phyloP scores from a whole-genome alignment of 495 filamentous ascomycete genomes.

The Venustampulla echinocandica region DNA sequence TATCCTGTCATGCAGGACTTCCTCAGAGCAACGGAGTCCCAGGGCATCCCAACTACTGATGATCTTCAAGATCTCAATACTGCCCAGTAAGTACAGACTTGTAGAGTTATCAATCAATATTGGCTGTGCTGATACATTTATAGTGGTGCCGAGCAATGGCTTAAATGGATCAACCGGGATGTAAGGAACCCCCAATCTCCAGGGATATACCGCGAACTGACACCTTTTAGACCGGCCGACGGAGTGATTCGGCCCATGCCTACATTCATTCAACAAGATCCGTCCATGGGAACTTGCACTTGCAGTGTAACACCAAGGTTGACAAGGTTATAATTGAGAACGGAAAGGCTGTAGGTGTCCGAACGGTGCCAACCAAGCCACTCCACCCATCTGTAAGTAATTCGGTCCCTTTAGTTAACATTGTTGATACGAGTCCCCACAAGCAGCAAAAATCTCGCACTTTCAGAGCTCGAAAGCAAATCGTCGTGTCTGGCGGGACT shows the following conservation, averaged over 20 bases:
- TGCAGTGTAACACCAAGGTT: constrained; percentile 74
- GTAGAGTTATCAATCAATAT: constrained; percentile 10
- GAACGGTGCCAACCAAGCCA: constrained; percentile 46
- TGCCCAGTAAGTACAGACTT: constrained; percentile 38
- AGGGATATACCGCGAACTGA: constrained; percentile 5
- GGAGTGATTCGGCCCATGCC: constrained; percentile 67
- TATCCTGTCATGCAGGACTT: constrained; percentile 73
- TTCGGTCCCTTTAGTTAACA: constrained; percentile 19
- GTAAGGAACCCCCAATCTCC: constrained; percentile 28
- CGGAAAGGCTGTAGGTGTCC: constrained; percentile 54
- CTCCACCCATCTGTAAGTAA: constrained; percentile 32
- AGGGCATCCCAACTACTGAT: constrained; percentile 64
- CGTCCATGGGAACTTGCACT: constrained; percentile 60
- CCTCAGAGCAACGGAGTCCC: constrained; percentile 66
- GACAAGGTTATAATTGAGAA: constrained; percentile 72
- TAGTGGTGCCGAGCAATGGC: constrained; percentile 44
- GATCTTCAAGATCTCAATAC: constrained; percentile 62
- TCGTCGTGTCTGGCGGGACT: constrained; percentile 73
- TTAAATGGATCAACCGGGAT: constrained; percentile 66
- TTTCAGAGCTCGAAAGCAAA: constrained; percentile 67
- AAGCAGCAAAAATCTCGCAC: constrained; percentile 40
- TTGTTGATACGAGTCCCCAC: constrained; percentile 33
- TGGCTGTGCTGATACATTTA: constrained; percentile 16
- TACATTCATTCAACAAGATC: constrained; percentile 63
- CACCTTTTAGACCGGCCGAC: constrained; percentile 45